Conservation (phyloP, 441 rosid genomes). For the Eugenia klotzschiana region DNA sequence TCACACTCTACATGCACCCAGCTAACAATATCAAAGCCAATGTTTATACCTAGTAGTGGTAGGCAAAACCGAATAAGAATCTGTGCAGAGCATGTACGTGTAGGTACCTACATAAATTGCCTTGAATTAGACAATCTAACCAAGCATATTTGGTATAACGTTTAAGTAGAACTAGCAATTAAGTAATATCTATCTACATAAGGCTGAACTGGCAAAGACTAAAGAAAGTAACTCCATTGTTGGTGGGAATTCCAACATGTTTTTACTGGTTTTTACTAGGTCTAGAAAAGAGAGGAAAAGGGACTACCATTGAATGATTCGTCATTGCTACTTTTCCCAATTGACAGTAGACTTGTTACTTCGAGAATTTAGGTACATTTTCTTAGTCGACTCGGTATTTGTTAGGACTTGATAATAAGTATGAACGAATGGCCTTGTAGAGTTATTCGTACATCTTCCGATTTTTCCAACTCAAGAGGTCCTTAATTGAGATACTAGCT, state of each 20-base stretch:
- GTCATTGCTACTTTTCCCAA: background rate
- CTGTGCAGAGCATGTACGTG: background rate
- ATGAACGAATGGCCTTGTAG: background rate
- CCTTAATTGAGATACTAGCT: background rate
- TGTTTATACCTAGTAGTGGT: background rate
- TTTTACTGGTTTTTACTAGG: background rate
- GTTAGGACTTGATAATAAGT: background rate
- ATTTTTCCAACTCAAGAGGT: background rate
- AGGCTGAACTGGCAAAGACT: background rate
- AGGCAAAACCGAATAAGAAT: background rate
- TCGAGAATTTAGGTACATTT: background rate
- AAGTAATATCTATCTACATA: background rate
- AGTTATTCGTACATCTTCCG: background rate
- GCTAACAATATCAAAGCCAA: background rate
- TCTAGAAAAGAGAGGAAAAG: background rate
- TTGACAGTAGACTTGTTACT: background rate
- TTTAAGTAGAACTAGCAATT: background rate
- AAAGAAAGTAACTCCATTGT: background rate
- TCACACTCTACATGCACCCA: background rate
- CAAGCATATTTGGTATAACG: background rate
- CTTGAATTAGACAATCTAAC: background rate
- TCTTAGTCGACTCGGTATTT: background rate
- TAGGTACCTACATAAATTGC: background rate
- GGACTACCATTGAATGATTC: background rate
- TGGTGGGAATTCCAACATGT: background rate